Evolutionary conservation across 148 eudicot species (phyloP).

Genomic region (Euryodendron excelsum): DNA sequence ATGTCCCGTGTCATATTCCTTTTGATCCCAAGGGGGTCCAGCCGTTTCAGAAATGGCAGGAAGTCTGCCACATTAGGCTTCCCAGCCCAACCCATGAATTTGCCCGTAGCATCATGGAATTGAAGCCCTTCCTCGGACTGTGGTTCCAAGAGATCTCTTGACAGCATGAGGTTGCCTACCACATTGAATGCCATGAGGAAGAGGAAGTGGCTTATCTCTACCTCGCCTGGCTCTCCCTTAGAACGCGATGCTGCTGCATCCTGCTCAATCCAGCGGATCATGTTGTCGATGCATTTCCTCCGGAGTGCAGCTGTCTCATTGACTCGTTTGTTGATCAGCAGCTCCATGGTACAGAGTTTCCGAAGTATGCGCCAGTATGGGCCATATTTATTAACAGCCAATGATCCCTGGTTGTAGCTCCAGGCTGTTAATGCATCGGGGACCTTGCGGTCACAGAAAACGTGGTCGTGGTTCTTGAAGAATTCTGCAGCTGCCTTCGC

Average conservation of each 20-base stretch:
- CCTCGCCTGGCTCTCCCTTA: slow-evolving; percentile 10
- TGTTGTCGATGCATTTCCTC: slow-evolving; percentile 13
- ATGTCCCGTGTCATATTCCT: slow-evolving; percentile 13
- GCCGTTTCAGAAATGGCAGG: slow-evolving; percentile 16
- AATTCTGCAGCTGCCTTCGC: no score
- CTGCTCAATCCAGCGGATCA: slow-evolving; percentile 29
- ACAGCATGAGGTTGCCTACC: slow-evolving; percentile 6
- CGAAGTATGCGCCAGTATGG: slow-evolving; percentile 19
- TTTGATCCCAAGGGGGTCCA: slow-evolving; percentile 31
- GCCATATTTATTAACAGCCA: slow-evolving; percentile 19
- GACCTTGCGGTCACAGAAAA: no score
- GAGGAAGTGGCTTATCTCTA: background rate
- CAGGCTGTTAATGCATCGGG: slow-evolving; percentile 22
- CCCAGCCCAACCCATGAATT: slow-evolving; percentile 23
- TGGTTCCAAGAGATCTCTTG: background rate
- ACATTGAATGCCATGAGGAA: slow-evolving; percentile 5
- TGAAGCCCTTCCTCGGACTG: slow-evolving; percentile 5
- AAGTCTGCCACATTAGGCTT: slow-evolving; percentile 28
- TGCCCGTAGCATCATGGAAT: slow-evolving; percentile 20
- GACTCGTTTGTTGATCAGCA: slow-evolving; percentile 16
- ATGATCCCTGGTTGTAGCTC: slow-evolving; percentile 15
- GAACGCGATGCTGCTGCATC: slow-evolving; percentile 5
- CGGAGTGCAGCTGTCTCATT: slow-evolving; percentile 20
- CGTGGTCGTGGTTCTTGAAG: no score
- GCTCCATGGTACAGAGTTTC: slow-evolving; percentile 20